Conservation (phyloP, 495 filamentous ascomycete genomes). For the Tuber magnatum region DNA sequence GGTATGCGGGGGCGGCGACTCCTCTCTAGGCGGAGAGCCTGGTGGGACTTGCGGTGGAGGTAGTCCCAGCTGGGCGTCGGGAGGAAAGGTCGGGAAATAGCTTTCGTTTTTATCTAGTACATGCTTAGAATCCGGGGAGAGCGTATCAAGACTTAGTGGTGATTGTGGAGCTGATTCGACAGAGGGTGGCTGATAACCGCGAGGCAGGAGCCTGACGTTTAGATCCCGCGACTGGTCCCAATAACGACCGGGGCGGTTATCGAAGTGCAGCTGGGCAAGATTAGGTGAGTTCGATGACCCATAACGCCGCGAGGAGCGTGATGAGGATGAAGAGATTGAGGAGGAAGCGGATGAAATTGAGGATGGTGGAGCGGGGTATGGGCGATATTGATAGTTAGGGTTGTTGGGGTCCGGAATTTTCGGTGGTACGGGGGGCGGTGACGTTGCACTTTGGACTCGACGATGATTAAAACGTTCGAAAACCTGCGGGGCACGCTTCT, state of each 20-base stretch:
- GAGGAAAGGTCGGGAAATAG: slow-evolving; percentile 25
- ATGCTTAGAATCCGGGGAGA: slow-evolving; percentile 33
- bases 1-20: not conserved
- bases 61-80: slow-evolving; percentile 18
- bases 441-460: slow-evolving; percentile 1
- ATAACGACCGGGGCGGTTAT: slow-evolving; percentile 15
- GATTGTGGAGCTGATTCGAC: slow-evolving; percentile 29
- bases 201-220: slow-evolving; percentile 7
- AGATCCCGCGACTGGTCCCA: slow-evolving; percentile 6
- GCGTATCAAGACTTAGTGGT: slow-evolving; percentile 17
- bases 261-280: slow-evolving; percentile 13
- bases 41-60: slow-evolving; percentile 22
- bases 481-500: slow-evolving; percentile 15
- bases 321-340: slow-evolving; percentile 24
- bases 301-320: slow-evolving; percentile 14
- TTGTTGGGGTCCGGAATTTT: slow-evolving; percentile 21
- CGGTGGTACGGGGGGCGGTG: slow-evolving; percentile 3
- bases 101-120: slow-evolving; percentile 30
- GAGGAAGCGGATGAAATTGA: slow-evolving; percentile 27
- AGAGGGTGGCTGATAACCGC: slow-evolving; percentile 29
- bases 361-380: slow-evolving; percentile 21
- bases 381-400: slow-evolving; percentile 8
- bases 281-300: slow-evolving; percentile 10
- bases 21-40: not conserved
- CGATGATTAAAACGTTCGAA: slow-evolving; percentile 23